Conservation (phyloP, 2,329 filamentous ascomycete species). For the Plenodomus tracheiphilus region DNA sequence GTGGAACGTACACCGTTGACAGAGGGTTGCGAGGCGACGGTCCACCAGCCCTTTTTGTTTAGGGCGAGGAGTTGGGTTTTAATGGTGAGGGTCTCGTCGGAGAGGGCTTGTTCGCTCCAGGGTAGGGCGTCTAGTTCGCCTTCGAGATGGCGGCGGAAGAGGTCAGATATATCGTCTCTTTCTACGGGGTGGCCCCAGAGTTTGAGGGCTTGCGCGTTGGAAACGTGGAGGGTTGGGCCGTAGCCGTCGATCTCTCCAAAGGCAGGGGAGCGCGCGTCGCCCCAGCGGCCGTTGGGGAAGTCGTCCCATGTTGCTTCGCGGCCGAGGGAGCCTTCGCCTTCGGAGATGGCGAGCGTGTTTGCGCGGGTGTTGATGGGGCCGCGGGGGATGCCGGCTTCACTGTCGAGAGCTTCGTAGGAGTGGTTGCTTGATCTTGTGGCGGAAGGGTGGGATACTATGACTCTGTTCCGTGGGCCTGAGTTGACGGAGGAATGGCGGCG, state of each 20-base stretch:
- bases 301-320: constrained; percentile 98
- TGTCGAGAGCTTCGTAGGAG: constrained; percentile 68
- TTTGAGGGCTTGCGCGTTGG: constrained; percentile 76
- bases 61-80: constrained; percentile 72
- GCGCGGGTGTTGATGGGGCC: constrained; percentile 74
- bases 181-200: constrained; percentile 82
- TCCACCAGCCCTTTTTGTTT: constrained; percentile 91
- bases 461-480: constrained; percentile 82
- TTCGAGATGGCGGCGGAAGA: constrained; percentile 81
- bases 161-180: constrained; percentile 70
- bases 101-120: constrained; percentile 89
- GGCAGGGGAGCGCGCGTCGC: constrained; percentile 80
- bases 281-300: constrained; percentile 94
- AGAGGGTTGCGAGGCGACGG: constrained; percentile 90
- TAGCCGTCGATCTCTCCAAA: constrained; percentile 99
- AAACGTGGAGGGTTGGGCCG: constrained; percentile 91
- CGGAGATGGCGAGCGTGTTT: constrained; percentile 89
- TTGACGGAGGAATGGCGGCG: constrained; percentile 77
- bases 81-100: constrained; percentile 82
- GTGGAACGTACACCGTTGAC: constrained; percentile 82
- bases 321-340: constrained; percentile 86
- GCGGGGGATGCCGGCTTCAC: constrained; percentile 75
- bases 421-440: constrained; percentile 56
- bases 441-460: constrained; percentile 73
- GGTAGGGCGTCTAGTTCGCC: constrained; percentile 81